These are phyloP conservation scores for Pyrrhoderma noxium DNA, from an alignment of 1,284 basidiomycete genomes.

Conservation along the genomic window DNA sequence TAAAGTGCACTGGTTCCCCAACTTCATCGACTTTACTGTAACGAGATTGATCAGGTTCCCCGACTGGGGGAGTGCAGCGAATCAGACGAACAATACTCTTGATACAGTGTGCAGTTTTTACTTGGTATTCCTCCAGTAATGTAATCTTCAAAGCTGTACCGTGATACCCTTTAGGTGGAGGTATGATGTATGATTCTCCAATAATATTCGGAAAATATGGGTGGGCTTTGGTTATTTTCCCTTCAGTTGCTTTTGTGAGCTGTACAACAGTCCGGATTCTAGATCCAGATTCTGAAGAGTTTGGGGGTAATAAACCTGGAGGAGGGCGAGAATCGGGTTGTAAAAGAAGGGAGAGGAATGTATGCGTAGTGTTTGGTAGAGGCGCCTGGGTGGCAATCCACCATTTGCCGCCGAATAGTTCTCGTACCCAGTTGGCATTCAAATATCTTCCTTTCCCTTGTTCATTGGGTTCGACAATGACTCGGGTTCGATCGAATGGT, in stretches of 20 bases:
- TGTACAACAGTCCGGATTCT: conserved; percentile 71
- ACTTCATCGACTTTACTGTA: conserved; percentile 21
- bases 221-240: conserved; percentile 62
- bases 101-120: conserved; percentile 53
- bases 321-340: conserved; percentile 41
- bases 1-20: conserved; percentile 43
- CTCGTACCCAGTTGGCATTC: conserved; percentile 79
- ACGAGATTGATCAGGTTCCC: conserved; percentile 21
- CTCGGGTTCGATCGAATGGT: conserved; percentile 75
- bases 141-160: conserved; percentile 47
- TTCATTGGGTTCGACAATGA: conserved; percentile 36
- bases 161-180: conserved; percentile 35
- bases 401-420: conserved; percentile 62
- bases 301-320: conserved; percentile 19
- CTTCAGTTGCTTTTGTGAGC: conserved; percentile 63
- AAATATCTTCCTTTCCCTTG: conserved; percentile 47
- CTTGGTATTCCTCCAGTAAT: conserved; percentile 35
- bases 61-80: conserved; percentile 24
- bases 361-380: conserved; percentile 56
- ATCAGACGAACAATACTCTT: conserved; percentile 43
- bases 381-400: conserved; percentile 85
- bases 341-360: conserved; percentile 64
- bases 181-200: conserved; percentile 47
- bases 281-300: conserved; percentile 24
- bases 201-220: conserved; percentile 60